A percentile compares a stretch with the other conserved stretches of the same genome.
Conservation (phyloP, 768 basidiomycete genomes). For the Gyrodon lividus region DNA sequence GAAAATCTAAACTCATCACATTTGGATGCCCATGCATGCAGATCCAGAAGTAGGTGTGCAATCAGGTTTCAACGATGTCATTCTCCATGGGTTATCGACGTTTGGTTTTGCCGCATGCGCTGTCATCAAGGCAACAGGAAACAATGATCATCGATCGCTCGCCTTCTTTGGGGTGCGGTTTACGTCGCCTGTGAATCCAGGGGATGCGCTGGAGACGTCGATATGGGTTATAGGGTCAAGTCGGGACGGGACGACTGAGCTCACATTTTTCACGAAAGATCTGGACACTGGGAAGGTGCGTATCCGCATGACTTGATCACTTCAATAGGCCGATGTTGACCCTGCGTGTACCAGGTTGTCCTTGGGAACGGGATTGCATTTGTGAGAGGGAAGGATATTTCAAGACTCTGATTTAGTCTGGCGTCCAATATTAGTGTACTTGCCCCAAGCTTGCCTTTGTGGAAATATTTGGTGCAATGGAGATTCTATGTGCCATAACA, state of each 20-base stretch:
- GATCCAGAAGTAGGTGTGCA: conserved; percentile 67
- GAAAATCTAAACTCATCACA: neutral
- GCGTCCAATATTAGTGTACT: too few relatives aligned
- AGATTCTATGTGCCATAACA: too few relatives aligned
- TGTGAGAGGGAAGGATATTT: neutral
- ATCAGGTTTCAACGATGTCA: conserved; percentile 74
- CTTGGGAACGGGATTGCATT: neutral
- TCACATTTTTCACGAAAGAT: conserved; percentile 41
- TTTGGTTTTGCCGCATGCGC: conserved; percentile 77
- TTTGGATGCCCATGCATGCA: conserved; percentile 20
- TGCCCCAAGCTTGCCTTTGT: too few relatives aligned
- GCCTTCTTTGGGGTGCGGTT: conserved; percentile 69
- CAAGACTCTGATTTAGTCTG: neutral
- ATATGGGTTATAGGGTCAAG: conserved; percentile 69
- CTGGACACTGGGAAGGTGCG: conserved; percentile 39
- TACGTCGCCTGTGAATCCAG: conserved; percentile 74
- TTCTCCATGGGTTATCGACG: conserved; percentile 75
- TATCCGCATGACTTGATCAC: too few relatives aligned
- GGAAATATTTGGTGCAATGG: too few relatives aligned
- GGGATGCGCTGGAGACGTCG: conserved; percentile 66
- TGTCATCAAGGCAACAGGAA: conserved; percentile 56
- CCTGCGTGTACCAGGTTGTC: neutral
- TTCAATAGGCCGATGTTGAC: neutral
- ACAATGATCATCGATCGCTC: conserved; percentile 55
- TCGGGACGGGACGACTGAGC: conserved; percentile 46